Conservation (phyloP, 345 rosid species). For the Firmiana major region DNA sequence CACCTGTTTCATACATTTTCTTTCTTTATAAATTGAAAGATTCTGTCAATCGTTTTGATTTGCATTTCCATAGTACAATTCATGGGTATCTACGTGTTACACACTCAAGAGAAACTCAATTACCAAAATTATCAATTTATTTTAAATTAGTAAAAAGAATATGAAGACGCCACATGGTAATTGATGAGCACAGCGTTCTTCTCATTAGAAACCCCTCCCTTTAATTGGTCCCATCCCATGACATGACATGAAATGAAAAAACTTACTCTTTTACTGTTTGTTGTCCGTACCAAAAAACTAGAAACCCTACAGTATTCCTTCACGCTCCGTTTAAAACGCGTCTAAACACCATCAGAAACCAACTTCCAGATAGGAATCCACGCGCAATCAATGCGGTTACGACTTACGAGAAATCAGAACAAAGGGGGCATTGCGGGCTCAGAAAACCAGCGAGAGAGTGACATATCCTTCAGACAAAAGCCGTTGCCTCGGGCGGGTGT, state of each 20-base stretch:
- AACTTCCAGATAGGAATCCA: too few species aligned
- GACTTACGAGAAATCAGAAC: background rate
- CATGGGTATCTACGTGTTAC: too few species aligned
- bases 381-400: background rate
- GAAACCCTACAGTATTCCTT: background rate
- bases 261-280: background rate
- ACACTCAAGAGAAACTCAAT: background rate
- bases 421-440: background rate
- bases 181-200: background rate
- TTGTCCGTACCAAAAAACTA: background rate
- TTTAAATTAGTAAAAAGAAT: background rate
- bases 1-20: too few species aligned
- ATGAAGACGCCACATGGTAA: background rate
- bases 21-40: too few species aligned
- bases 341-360: background rate
- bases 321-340: background rate
- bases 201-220: background rate
- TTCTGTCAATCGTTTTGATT: background rate
- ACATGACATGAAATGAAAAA: background rate
- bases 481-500: background rate
- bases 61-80: too few species aligned
- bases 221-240: background rate
- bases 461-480: background rate
- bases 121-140: background rate
- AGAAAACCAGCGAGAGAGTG: background rate